phyloP scores from a whole-genome alignment of 106 monocot species.

The Allium sativum region DNA sequence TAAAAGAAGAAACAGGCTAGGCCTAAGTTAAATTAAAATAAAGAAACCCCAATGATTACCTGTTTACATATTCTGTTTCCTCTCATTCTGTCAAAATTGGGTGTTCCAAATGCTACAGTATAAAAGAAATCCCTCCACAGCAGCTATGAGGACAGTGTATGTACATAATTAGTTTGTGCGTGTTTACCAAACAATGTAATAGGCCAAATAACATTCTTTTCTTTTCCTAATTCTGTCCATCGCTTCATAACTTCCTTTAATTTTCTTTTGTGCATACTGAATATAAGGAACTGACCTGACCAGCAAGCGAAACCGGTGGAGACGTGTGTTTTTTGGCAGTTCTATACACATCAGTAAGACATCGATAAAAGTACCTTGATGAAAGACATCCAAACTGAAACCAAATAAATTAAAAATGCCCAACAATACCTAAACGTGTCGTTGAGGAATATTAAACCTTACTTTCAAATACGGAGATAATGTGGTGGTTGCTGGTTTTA shows the following conservation, averaged over 20 bases:
- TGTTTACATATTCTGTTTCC: constrained; percentile 88
- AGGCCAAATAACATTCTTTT: too few relatives aligned
- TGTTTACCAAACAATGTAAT: neutral
- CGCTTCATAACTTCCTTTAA: too few relatives aligned
- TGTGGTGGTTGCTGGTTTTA: constrained; percentile 79
- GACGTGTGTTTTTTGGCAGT: constrained; percentile 46
- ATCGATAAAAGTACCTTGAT: constrained; percentile 71
- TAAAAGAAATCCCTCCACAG: constrained; percentile 97
- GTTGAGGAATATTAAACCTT: constrained; percentile 4
- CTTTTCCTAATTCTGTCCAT: too few relatives aligned
- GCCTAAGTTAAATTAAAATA: too few relatives aligned
- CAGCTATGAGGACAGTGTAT: constrained; percentile 23
- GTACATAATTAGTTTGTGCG: neutral
- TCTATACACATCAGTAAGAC: constrained; percentile 50
- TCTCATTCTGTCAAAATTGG: constrained; percentile 86
- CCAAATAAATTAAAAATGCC: neutral
- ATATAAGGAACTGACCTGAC: constrained; percentile 46
- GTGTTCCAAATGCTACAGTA: constrained; percentile 68
- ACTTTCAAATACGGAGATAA: constrained; percentile 94
- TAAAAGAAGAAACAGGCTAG: too few relatives aligned
- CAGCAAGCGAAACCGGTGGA: constrained; percentile 79
- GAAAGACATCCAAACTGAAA: constrained; percentile 94
- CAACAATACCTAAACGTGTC: neutral
- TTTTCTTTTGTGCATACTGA: neutral
- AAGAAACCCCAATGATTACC: constrained; percentile 19